Percentiles rank a stretch among this genome's conserved stretches.
Evolutionary conservation across 305 asterid genomes (phyloP).

Genomic region (Solanum hybrid): DNA sequence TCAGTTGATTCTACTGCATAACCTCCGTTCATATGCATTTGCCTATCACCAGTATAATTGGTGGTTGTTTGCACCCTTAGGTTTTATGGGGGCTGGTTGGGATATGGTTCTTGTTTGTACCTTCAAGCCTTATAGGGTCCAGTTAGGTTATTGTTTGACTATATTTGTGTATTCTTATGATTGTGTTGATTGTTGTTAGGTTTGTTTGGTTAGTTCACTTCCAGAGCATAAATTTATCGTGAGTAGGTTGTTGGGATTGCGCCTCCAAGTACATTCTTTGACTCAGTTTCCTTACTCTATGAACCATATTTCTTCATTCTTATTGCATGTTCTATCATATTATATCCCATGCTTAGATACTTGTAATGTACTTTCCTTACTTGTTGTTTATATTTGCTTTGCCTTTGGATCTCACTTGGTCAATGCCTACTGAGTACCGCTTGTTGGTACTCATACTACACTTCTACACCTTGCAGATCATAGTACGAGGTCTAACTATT

Average conservation of each 20-base stretch:
- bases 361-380: not conserved
- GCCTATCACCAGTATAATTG: not conserved
- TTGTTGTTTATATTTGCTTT: not conserved
- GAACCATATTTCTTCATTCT: not conserved
- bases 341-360: not conserved
- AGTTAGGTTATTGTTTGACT: not conserved
- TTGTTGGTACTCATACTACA: not conserved
- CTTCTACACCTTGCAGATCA: not conserved
- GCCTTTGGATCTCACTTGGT: not conserved
- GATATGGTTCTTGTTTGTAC: not conserved
- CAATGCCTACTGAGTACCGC: not conserved
- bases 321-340: not conserved
- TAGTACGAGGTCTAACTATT: not conserved
- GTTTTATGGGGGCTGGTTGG: not conserved
- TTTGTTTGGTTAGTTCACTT: not conserved
- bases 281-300: not conserved
- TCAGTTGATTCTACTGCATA: not conserved
- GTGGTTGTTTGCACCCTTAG: not conserved
- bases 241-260: not conserved
- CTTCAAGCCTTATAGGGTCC: not conserved
- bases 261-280: not conserved
- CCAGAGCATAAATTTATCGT: not conserved
- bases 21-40: not conserved
- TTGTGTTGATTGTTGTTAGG: not conserved
- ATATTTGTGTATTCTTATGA: not conserved